Evolutionary conservation across 139 green algal species (phyloP).

Genomic region (Tetraselmis chui): DNA sequence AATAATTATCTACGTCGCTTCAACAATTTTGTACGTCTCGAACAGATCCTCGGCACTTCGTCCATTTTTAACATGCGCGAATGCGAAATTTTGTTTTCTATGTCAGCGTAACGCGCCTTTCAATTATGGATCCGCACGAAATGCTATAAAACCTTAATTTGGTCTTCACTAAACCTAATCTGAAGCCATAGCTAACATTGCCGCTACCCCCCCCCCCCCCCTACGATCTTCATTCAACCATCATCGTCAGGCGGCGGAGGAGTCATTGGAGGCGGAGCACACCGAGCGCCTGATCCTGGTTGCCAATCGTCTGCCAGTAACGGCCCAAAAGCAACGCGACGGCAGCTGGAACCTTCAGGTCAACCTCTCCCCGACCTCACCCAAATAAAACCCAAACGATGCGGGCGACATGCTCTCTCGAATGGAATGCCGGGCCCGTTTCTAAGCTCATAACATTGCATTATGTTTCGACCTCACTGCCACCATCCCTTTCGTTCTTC

Average conservation of each 20-base stretch:
- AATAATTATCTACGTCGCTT: too few relatives aligned
- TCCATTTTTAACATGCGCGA: too few relatives aligned
- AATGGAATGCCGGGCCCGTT: background rate
- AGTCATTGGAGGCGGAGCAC: background rate
- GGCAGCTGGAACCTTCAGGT: constrained; percentile 81
- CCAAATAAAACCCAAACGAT: background rate
- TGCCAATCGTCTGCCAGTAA: constrained; percentile 92
- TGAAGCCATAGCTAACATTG: constrained; percentile 9
- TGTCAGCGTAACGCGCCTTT: too few relatives aligned
- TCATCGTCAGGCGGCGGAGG: constrained; percentile 8
- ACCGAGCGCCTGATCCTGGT: constrained; percentile 84
- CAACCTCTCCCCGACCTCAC: background rate
- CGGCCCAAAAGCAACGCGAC: constrained; percentile 52
- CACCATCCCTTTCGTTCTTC: background rate
- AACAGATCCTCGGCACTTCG: too few relatives aligned
- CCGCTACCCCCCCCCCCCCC: constrained; percentile 7
- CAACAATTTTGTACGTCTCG: too few relatives aligned
- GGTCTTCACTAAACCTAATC: too few relatives aligned
- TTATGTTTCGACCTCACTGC: constrained; percentile 4
- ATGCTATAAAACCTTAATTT: too few relatives aligned
- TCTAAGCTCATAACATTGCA: background rate
- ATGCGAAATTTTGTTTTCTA: too few relatives aligned
- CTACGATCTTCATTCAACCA: background rate
- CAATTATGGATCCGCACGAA: too few relatives aligned
- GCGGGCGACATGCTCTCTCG: background rate